Conservation (phyloP, 768 basidiomycete species). For the Thelephora aurantiotincta region DNA sequence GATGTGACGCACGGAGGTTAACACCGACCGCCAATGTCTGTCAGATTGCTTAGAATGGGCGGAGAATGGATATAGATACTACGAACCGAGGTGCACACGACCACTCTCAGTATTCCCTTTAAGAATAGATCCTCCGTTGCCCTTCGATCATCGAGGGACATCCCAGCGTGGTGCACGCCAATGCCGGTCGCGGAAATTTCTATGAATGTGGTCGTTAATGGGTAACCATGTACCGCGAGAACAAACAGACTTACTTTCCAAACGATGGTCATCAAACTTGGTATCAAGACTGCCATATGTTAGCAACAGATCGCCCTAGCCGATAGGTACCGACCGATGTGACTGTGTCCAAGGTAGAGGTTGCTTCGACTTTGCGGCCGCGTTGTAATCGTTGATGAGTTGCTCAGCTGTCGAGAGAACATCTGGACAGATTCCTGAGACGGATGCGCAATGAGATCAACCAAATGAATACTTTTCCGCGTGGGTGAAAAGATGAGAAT, state of each 20-base stretch:
- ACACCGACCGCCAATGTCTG: slow-evolving; percentile 94
- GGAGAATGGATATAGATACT: slow-evolving; percentile 3
- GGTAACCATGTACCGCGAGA: not conserved
- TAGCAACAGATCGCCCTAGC: not conserved
- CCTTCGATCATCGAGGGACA: slow-evolving; percentile 58
- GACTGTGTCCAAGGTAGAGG: slow-evolving; percentile 59
- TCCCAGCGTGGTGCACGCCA: slow-evolving; percentile 86
- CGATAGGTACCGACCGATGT: slow-evolving; percentile 24
- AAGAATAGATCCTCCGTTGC: slow-evolving; percentile 63
- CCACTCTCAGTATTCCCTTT: slow-evolving; percentile 43
- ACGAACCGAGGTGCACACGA: slow-evolving; percentile 76
- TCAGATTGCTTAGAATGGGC: slow-evolving; percentile 1
- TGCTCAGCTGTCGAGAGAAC: slow-evolving; percentile 56
- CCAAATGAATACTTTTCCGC: slow-evolving; percentile 45
- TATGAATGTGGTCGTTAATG: slow-evolving; percentile 11
- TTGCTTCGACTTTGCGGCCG: slow-evolving; percentile 32
- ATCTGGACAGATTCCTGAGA: slow-evolving; percentile 14
- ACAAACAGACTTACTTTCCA: slow-evolving; percentile 32
- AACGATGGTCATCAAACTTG: slow-evolving; percentile 39
- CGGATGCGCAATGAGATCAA: not conserved
- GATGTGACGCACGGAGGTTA: slow-evolving; percentile 60
- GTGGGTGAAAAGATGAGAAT: slow-evolving; percentile 84
- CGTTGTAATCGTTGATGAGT: slow-evolving; percentile 57
- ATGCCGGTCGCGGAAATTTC: slow-evolving; percentile 63
- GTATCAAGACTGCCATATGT: not conserved